Base-by-base conservation (phyloP, 179 eudicot genomes). In the Beta lomatogona region DNA sequence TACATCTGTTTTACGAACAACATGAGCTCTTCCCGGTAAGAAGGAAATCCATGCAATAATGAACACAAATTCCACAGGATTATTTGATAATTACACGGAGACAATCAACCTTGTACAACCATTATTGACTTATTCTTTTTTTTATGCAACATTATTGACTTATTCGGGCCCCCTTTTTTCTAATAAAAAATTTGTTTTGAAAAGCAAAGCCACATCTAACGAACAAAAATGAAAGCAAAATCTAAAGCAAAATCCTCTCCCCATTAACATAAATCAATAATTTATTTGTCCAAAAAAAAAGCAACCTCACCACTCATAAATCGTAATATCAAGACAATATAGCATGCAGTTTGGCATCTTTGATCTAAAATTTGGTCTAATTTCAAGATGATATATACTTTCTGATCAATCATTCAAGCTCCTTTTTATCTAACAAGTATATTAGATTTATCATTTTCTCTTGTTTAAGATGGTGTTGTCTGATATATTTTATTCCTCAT, bases 181-280 rank as follows among this genome's bases (percentile, higher is more conserved):
- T 48, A 22, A 71, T 57, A 41, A 67, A 2, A 16, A 19, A 44
- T 1, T 55, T 0, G 11, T 8, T 7, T 74, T 36, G 11, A 57
- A 74, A 77, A 77, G 73, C 45, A 77, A 71, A 60, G 22, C 77
- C 50, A 77, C 72, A 60, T 77, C 78, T 82, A 71, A 57, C 45
- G 77, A 72, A 77, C 81, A 77, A 82, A 82, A 72, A 60, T 36
- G 66, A 82, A 77, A 77, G 81, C 65, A 46, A 77, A 82, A 15
- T 70, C 21, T 58, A 77, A 82, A 71, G 85, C 80, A 73, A 77
- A 58, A 28, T 21, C 6, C 63, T 60, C 36, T 46, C 6, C 3
- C 77, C 75, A 71, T 82, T 71, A 61, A 28, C 80, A 55, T 50
- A 41, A 75, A 69, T 75, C 44, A 52, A 46, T 61, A 71, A 16